Conservation (phyloP, 2,329 filamentous ascomycete genomes). For the Fusarium udum region DNA sequence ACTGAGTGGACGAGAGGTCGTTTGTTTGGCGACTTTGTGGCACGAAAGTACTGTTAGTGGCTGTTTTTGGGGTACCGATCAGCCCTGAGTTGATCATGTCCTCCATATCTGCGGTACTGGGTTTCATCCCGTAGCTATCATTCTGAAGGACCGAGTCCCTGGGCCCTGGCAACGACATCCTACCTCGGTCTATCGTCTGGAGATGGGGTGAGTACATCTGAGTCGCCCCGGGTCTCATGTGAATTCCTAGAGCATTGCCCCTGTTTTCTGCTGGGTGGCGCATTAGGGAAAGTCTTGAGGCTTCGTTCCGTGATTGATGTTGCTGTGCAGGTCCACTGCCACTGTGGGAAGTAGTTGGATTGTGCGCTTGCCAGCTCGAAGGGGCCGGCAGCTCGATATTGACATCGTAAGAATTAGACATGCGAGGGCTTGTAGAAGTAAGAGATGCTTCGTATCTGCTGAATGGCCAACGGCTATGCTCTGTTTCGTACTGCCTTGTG, state of each 20-base stretch:
- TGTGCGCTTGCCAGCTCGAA: slow-evolving; percentile 66
- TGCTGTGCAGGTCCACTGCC: slow-evolving; percentile 57
- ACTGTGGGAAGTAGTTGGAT: slow-evolving; percentile 59
- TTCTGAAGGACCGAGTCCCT: slow-evolving; percentile 5
- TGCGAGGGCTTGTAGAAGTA: slow-evolving; percentile 61
- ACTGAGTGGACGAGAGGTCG: slow-evolving; percentile 47
- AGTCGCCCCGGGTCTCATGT: slow-evolving; percentile 64
- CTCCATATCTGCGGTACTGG: background rate
- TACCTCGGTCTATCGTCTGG: slow-evolving; percentile 2
- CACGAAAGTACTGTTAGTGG: slow-evolving; percentile 1
- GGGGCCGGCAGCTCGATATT: slow-evolving; percentile 58
- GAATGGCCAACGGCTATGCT: slow-evolving; percentile 65
- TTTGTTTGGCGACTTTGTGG: slow-evolving; percentile 47
- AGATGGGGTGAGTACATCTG: slow-evolving; percentile 11
- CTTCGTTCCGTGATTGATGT: slow-evolving; percentile 54
- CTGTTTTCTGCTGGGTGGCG: slow-evolving; percentile 49
- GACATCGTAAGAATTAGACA: slow-evolving; percentile 65
- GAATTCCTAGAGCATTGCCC: slow-evolving; percentile 67
- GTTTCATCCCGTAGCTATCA: slow-evolving; percentile 16
- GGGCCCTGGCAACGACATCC: slow-evolving; percentile 4
- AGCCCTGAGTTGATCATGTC: background rate
- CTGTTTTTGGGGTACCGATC: background rate
- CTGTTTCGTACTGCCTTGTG: slow-evolving; percentile 62
- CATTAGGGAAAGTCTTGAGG: slow-evolving; percentile 18
- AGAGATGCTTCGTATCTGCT: slow-evolving; percentile 61